Conservation (phyloP, 2,329 filamentous ascomycete genomes). For the Hyphodiscus sp. region DNA sequence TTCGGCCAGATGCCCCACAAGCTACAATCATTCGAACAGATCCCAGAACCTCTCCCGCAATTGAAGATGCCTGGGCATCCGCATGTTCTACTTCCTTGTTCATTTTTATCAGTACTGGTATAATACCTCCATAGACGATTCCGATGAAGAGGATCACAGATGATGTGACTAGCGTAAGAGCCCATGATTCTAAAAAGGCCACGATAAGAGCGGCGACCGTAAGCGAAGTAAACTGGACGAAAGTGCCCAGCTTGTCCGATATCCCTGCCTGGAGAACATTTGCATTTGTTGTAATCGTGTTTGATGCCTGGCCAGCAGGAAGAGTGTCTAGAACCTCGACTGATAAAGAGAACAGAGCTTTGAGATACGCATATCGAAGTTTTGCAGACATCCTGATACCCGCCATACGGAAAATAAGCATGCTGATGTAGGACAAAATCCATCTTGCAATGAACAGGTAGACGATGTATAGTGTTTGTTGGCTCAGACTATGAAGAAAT, state of each 20-base stretch:
- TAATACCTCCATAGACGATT: constrained; percentile 39
- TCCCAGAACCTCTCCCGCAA: constrained; percentile 55
- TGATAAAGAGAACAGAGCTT: constrained; percentile 56
- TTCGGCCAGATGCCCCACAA: constrained; percentile 50
- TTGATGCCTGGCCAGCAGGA: constrained; percentile 37
- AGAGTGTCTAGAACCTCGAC: constrained; percentile 63
- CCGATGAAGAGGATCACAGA: constrained; percentile 51
- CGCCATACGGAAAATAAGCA: constrained; percentile 55
- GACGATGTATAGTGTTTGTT: constrained; percentile 55
- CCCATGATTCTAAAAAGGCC: constrained; percentile 52
- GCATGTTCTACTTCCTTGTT: constrained; percentile 39
- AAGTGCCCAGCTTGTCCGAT: constrained; percentile 54
- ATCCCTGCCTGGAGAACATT: constrained; percentile 60
- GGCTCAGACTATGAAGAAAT: constrained; percentile 16
- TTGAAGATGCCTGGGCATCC: constrained; percentile 50
- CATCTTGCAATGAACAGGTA: constrained; percentile 65
- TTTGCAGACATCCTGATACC: constrained; percentile 55
- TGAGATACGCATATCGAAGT: constrained; percentile 58
- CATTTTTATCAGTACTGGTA: constrained; percentile 51
- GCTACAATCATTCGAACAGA: constrained; percentile 57
- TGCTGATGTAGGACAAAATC: constrained; percentile 54
- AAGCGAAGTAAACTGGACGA: constrained; percentile 49
- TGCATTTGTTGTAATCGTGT: constrained; percentile 54
- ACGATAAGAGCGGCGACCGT: constrained; percentile 47
- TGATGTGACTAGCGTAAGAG: constrained; percentile 51